A percentile compares a stretch with the other conserved stretches of the same genome.
Evolutionary conservation across 768 basidiomycete species (phyloP).

Genomic region (Lenzites betulinus): DNA sequence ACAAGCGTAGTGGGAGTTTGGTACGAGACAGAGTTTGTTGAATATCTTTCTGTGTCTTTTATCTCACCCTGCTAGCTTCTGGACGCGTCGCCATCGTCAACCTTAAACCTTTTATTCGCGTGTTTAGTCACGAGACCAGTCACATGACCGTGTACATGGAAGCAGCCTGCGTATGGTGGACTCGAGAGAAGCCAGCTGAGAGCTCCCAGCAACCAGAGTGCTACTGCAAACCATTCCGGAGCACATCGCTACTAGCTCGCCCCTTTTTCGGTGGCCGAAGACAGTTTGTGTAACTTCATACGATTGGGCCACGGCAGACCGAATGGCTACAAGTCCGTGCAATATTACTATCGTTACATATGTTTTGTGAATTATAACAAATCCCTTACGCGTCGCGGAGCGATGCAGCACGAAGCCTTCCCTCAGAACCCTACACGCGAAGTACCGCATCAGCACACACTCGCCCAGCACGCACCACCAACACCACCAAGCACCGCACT

Average conservation of each 20-base stretch:
- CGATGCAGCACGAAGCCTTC: background rate
- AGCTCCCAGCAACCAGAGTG: no score
- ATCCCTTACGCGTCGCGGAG: background rate
- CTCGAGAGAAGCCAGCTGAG: no score
- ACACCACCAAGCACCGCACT: slow-evolving; percentile 5
- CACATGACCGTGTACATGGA: background rate
- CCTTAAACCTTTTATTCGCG: background rate
- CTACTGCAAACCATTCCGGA: no score
- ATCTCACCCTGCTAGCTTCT: no score
- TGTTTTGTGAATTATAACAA: background rate
- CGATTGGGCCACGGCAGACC: no score
- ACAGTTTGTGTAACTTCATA: no score
- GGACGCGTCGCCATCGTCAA: no score
- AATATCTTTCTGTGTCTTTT: background rate
- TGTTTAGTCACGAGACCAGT: background rate
- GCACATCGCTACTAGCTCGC: no score
- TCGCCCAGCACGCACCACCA: background rate
- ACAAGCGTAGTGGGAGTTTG: no score
- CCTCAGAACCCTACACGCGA: background rate
- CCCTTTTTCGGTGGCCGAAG: no score
- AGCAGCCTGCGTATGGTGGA: background rate
- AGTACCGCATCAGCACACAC: background rate
- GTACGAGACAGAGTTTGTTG: no score
- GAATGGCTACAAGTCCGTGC: no score
- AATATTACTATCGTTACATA: background rate